phyloP scores from a whole-genome alignment of 164 flowering plant species.

The Berberis thunbergii region DNA sequence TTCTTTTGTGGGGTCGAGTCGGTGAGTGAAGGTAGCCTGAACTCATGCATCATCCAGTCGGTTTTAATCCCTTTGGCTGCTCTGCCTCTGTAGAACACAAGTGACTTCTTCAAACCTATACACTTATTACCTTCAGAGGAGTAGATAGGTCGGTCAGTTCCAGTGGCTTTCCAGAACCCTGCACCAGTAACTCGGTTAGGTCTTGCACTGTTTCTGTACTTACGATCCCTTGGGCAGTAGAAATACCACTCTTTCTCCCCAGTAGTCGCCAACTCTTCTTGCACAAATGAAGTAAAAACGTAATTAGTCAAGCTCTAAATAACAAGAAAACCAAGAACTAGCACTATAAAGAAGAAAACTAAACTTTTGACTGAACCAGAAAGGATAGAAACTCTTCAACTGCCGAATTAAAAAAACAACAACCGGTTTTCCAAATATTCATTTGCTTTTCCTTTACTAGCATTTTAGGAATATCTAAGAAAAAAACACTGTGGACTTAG shows the following conservation, averaged over 20 bases:
- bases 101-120: conserved; percentile 94
- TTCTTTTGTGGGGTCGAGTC: conserved; percentile 36
- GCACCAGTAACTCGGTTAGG: conserved; percentile 92
- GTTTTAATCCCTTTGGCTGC: conserved; percentile 95
- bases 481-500: too few relatives aligned
- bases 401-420: too few relatives aligned
- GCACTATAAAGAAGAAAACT: background rate
- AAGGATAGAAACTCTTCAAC: too few relatives aligned
- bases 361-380: background rate
- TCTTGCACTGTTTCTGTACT: conserved; percentile 82
- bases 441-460: too few relatives aligned
- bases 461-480: too few relatives aligned
- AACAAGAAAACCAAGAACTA: background rate
- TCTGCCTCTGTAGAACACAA: conserved; percentile 90
- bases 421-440: too few relatives aligned
- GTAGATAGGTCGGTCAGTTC: conserved; percentile 88
- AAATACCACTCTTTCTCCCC: conserved; percentile 99
- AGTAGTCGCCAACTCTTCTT: conserved; percentile 53
- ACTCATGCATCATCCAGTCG: conserved; percentile 99
- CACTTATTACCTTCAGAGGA: conserved; percentile 74
- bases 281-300: conserved; percentile 6
- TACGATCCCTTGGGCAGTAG: conserved; percentile 91
- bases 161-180: conserved; percentile 98
- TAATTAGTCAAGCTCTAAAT: background rate
- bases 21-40: conserved; percentile 63